Conservation (phyloP, 352 stramenopile species). For the Pythium insidiosum region DNA sequence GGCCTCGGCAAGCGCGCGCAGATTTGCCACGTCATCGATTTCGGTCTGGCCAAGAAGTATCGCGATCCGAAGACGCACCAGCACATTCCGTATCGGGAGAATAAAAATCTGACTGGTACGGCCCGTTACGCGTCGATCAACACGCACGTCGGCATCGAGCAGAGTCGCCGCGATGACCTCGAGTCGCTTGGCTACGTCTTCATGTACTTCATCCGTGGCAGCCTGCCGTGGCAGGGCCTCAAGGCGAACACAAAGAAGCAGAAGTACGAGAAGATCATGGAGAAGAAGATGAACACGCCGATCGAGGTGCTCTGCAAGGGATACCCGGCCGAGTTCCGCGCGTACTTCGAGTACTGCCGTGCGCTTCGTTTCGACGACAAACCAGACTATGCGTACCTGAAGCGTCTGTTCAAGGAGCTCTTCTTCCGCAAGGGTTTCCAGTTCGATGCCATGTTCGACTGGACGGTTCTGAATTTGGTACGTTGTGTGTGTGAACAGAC, state of each 20-base stretch:
- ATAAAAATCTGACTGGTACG: slow-evolving; percentile 93
- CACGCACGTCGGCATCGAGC: slow-evolving; percentile 98
- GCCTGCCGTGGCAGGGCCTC: slow-evolving; percentile 97
- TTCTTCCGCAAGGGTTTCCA: slow-evolving; percentile 99
- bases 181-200: slow-evolving; percentile 95
- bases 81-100: slow-evolving; percentile 88
- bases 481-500: too few relatives aligned
- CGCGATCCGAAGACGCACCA: slow-evolving; percentile 84
- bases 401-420: slow-evolving; percentile 97
- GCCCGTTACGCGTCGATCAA: slow-evolving; percentile 98
- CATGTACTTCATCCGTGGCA: slow-evolving; percentile 93
- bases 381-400: slow-evolving; percentile 86
- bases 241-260: slow-evolving; percentile 93
- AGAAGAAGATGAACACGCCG: slow-evolving; percentile 97
- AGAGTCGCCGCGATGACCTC: slow-evolving; percentile 96
- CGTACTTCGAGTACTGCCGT: slow-evolving; percentile 94
- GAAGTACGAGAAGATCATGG: slow-evolving; percentile 99
- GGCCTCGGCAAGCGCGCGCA: slow-evolving; percentile 82
- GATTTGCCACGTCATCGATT: slow-evolving; percentile 85
- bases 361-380: slow-evolving; percentile 85
- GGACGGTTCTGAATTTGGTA: slow-evolving; percentile 92
- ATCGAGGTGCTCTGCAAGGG: slow-evolving; percentile 92
- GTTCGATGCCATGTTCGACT: slow-evolving; percentile 99
- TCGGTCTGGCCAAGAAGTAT: slow-evolving; percentile 88
- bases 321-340: slow-evolving; percentile 95